Evolutionary conservation across 2,329 filamentous ascomycete genomes (phyloP).

Genomic region (Rhynchosporium secalis): DNA sequence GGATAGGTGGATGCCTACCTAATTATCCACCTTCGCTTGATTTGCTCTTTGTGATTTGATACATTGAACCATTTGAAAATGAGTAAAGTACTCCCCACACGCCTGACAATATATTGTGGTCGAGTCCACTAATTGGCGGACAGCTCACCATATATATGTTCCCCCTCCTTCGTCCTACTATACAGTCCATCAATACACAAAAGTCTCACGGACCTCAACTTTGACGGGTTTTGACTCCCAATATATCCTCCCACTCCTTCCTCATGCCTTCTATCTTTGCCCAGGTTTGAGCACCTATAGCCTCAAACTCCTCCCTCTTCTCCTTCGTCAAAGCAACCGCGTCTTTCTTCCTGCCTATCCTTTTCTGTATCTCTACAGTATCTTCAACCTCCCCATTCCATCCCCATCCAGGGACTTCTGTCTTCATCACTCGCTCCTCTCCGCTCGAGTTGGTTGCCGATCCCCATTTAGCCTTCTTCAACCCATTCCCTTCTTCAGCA

Average conservation of each 20-base stretch:
- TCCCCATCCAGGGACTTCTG: slow-evolving; percentile 87
- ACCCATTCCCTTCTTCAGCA: slow-evolving; percentile 44
- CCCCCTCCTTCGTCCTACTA: too few species aligned
- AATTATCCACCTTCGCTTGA: too few species aligned
- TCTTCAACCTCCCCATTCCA: slow-evolving; percentile 57
- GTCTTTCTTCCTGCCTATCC: slow-evolving; percentile 59
- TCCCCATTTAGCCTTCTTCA: slow-evolving; percentile 79
- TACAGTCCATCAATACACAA: slow-evolving; percentile 1
- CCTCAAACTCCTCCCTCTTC: slow-evolving; percentile 60
- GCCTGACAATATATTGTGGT: too few species aligned
- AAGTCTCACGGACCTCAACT: not conserved
- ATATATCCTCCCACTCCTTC: slow-evolving; percentile 56
- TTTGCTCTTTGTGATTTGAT: too few species aligned
- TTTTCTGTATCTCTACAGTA: slow-evolving; percentile 49
- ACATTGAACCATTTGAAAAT: too few species aligned
- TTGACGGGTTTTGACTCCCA: slow-evolving; percentile 29
- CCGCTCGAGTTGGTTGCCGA: slow-evolving; percentile 63
- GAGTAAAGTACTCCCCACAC: too few species aligned
- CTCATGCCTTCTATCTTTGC: slow-evolving; percentile 71
- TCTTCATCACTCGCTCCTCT: slow-evolving; percentile 64
- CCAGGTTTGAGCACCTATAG: slow-evolving; percentile 63
- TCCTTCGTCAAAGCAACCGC: slow-evolving; percentile 61
- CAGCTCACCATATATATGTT: too few species aligned
- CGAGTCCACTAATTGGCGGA: too few species aligned
- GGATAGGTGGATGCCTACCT: too few species aligned